These are phyloP conservation scores for Leccinum variicolor DNA, from an alignment of 768 basidiomycete species.

Conservation along the genomic window DNA sequence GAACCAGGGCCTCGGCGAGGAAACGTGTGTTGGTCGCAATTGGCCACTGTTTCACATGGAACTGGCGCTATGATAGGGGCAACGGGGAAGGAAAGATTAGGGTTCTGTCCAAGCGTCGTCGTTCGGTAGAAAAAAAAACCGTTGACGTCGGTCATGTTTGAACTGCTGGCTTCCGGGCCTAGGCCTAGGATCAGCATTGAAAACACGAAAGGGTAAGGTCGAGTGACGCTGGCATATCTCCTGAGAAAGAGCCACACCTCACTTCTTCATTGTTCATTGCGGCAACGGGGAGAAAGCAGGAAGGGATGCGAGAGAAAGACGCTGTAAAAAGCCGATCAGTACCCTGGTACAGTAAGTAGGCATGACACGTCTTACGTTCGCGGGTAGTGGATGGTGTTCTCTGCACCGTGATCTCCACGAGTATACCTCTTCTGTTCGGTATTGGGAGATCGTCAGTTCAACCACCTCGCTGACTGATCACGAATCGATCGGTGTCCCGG, in stretches of 20 bases:
- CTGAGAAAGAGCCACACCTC: neutral
- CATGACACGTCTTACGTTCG: neutral
- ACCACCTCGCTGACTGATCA: neutral
- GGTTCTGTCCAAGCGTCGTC: neutral
- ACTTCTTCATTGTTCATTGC: neutral
- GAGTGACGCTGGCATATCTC: neutral
- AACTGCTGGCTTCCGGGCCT: neutral
- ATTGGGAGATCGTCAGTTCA: neutral
- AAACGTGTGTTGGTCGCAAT: conserved; percentile 5
- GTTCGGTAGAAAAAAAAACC: neutral
- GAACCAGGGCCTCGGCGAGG: conserved; percentile 4
- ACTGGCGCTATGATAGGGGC: neutral
- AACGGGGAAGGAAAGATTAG: neutral
- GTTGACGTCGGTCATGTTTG: neutral
- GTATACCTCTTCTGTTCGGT: neutral
- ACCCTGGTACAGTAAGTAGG: neutral
- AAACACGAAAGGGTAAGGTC: neutral
- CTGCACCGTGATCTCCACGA: neutral
- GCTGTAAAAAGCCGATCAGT: neutral
- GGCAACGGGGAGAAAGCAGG: neutral
- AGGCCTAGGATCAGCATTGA: neutral
- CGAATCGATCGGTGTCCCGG: neutral
- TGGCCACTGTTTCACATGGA: neutral
- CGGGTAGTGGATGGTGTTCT: neutral
- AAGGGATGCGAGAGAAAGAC: neutral